These are phyloP conservation scores for Colletotrichum sp. DNA, from an alignment of 2,329 filamentous ascomycete species.

Conservation along the genomic window DNA sequence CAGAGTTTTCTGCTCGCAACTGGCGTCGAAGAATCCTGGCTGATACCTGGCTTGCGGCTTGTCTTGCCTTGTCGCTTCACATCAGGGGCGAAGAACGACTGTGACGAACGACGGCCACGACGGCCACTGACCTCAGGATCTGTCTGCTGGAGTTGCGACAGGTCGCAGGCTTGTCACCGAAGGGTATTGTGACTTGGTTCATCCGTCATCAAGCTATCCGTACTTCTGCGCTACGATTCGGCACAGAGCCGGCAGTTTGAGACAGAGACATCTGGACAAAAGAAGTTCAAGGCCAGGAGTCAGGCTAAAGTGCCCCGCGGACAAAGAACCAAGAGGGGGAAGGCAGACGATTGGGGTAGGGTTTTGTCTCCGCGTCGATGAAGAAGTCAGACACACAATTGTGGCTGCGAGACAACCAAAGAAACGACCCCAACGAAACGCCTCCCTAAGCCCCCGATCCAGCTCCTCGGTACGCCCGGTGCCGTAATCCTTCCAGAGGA, in stretches of 20 bases:
- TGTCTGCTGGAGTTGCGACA: background rate
- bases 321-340: slow-evolving; percentile 2
- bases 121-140: background rate
- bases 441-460: background rate
- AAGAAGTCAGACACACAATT: background rate
- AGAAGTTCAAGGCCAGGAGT: background rate
- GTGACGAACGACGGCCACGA: no score
- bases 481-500: background rate
- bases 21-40: background rate
- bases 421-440: background rate
- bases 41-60: background rate
- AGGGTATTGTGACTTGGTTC: background rate
- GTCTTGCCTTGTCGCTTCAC: background rate
- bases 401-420: background rate
- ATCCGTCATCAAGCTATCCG: background rate
- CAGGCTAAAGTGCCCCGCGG: background rate
- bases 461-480: background rate
- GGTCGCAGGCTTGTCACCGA: background rate
- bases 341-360: background rate
- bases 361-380: background rate
- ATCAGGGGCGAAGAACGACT: background rate
- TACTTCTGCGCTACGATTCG: background rate
- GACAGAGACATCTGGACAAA: slow-evolving; percentile 11
- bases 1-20: background rate
- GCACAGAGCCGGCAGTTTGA: slow-evolving; percentile 13